phyloP scores from a whole-genome alignment of 1,284 basidiomycete species.

The Sporisorium sorghi region DNA sequence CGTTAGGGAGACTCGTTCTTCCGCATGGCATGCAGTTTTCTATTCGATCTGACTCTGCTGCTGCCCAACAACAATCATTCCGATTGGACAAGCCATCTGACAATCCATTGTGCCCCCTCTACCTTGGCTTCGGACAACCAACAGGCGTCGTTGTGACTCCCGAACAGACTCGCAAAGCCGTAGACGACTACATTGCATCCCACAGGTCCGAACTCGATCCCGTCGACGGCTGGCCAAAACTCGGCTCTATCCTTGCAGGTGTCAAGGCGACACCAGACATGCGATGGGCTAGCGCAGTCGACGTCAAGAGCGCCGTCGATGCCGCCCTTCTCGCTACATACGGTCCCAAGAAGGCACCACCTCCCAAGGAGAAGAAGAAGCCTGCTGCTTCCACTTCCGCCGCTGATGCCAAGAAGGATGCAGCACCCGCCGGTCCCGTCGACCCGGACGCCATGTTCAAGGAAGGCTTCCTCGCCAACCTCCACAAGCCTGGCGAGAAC shows the following conservation, averaged over 20 bases:
- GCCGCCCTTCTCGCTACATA: slow-evolving; percentile 80
- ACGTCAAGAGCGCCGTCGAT: slow-evolving; percentile 89
- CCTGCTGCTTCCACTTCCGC: slow-evolving; percentile 31
- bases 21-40: slow-evolving; percentile 53
- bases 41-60: slow-evolving; percentile 39
- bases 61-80: too few relatives aligned
- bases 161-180: slow-evolving; percentile 76
- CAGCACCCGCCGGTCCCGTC: slow-evolving; percentile 36
- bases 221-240: slow-evolving; percentile 70
- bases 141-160: slow-evolving; percentile 83
- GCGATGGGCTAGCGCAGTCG: slow-evolving; percentile 89
- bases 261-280: slow-evolving; percentile 55
- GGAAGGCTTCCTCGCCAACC: slow-evolving; percentile 91
- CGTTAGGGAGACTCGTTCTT: slow-evolving; percentile 38
- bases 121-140: neutral
- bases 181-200: slow-evolving; percentile 75
- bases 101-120: neutral
- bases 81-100: slow-evolving; percentile 2
- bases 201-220: slow-evolving; percentile 64
- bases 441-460: slow-evolving; percentile 81
- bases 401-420: slow-evolving; percentile 35
- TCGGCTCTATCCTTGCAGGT: slow-evolving; percentile 62
- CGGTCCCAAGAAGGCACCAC: slow-evolving; percentile 73
- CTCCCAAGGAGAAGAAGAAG: slow-evolving; percentile 74
- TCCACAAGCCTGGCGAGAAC: slow-evolving; percentile 95